Evolutionary conservation across 2,329 filamentous ascomycete species (phyloP), one percentile per base, ranked within the genome.

Genomic region (Gaeumannomyces sp.): DNA sequence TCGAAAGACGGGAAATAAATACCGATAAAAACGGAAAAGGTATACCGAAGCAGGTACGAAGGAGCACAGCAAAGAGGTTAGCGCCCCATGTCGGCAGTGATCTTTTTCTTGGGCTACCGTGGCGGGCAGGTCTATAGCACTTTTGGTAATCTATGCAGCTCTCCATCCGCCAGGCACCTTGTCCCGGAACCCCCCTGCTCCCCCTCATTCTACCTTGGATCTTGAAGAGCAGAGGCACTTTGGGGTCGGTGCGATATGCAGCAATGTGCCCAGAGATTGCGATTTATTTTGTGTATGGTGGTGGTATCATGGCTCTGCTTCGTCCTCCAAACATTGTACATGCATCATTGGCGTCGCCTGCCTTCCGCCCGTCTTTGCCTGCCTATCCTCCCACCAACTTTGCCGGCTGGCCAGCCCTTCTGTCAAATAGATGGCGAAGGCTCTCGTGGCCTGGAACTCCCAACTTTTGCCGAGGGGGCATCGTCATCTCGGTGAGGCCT

Each of bases 401-500:
- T 25, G 45, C 45, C 8, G 22, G 6, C 7, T n/a, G 3, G 45
- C 2, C n/a, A n/a, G n/a, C n/a, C n/a, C n/a, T n/a, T n/a, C n/a
- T 53, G 38, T 19, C 19, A 14, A 4, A n/a, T 22, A 22, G 38
- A 6, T 4, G 8, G 38, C 13, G 2, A 22, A 5, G 7, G 6
- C n/a, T 25, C 14, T n/a, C 7, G n/a, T 53, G 6, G 2, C 45
- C n/a, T 5, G 3, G n/a, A n/a, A n/a, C n/a, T 3, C 22, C 19
- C n/a, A 53, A 53, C n/a, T 53, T 53, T 7, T 22, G n/a, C 11
- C 45, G 19, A 53, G n/a, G n/a, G 45, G 11, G 45, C 45, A 28
- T 35, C 59, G 31, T 64, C 62, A 64, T 59, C 35, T 59, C 53
- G 19, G 62, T 5, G 62, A 57, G 25, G 29, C 56, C 57, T 64